Evolutionary conservation across 2,329 filamentous ascomycete genomes (phyloP), one percentile per base, ranked within the genome.

Genomic region (Aspergillus chevalieri): DNA sequence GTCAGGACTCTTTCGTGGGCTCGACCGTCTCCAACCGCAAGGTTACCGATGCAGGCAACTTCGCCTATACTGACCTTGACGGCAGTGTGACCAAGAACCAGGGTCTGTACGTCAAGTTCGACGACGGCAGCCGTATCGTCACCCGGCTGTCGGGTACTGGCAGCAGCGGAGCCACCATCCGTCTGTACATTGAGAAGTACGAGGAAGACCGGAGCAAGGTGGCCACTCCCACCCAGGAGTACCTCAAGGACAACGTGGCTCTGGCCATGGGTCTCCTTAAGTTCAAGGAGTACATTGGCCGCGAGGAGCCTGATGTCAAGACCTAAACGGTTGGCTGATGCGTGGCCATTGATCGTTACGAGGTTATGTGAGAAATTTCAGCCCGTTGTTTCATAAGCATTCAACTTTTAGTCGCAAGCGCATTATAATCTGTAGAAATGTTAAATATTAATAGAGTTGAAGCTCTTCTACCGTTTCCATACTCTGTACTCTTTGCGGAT

Each of bases 11-110:
- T 60, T 96, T 97, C 63, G 77, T 96, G 47, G 90, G 90, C 59
- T 93, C 88, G 64, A 85, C 82, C 60, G 80, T 97, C 60, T 80
- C 81, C 57, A 89, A 87, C 56, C 87, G 87, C 68, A 95, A 89
- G 65, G 89, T 96, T 41, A 77, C 83, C 45, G 88, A 94, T 62
- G 92, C 91, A 6, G 93, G 91, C 58, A 91, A 98, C 80, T 98
- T 98, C 73, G 89, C 89, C 28, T 98, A 98, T 81, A 97, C 89
- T 7, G 93, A 98, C 67, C 84, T 98, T n/a, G 93, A 98, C 65
- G 93, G 92, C 54, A 95, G 89, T 57, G 89, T 97, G 48, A 87
- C 89, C 65, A 89, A 90, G 68, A 94, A 96, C 78, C 93, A 98
- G 77, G 93, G 93, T 57, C 84, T 98, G 60, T 98, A 88, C 67